Evolutionary conservation across 192 early-diverging fungal genomes (phyloP).

Genomic region (Geranomyces variabilis): DNA sequence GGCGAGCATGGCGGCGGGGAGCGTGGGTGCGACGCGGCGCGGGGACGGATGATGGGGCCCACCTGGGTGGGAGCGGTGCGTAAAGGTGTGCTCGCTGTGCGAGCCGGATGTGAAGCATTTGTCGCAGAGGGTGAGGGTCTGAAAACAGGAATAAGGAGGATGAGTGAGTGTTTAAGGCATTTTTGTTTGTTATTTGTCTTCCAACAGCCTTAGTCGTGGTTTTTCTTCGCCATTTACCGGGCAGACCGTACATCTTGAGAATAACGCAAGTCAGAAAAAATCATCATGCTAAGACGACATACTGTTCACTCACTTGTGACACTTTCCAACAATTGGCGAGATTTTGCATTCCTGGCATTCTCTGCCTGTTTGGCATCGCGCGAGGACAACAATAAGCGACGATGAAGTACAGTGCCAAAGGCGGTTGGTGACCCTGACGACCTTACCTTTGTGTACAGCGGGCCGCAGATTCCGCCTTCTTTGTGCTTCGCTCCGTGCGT

Average conservation of each 20-base stretch:
- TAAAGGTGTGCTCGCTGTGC: conserved; percentile 43
- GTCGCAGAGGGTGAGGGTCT: conserved; percentile 40
- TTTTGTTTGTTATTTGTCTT: too few species aligned
- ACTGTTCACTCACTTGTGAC: conserved; percentile 39
- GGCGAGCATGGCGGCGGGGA: conserved; percentile 21
- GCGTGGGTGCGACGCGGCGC: conserved; percentile 22
- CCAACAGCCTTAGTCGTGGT: not conserved
- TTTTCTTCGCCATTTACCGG: not conserved
- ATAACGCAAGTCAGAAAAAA: too few species aligned
- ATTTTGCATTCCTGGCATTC: conserved; percentile 35
- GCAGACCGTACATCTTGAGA: conserved; percentile 42
- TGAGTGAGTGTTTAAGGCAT: too few species aligned
- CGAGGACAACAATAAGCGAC: too few species aligned
- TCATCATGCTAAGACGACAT: too few species aligned
- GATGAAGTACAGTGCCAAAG: too few species aligned
- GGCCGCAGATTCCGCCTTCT: conserved; percentile 19
- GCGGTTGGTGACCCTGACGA: too few species aligned
- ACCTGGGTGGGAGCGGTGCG: not conserved
- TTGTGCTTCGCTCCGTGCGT: conserved; percentile 5
- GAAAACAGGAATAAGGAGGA: too few species aligned
- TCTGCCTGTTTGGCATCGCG: too few species aligned
- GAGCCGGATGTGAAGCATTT: conserved; percentile 39
- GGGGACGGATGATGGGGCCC: conserved; percentile 12
- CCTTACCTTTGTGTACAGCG: conserved; percentile 29
- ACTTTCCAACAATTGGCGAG: conserved; percentile 40